Percentiles rank a stretch among this genome's conserved stretches.
Evolutionary conservation across 2,329 filamentous ascomycete species (phyloP).

Genomic region (Nannizzia gypsea): DNA sequence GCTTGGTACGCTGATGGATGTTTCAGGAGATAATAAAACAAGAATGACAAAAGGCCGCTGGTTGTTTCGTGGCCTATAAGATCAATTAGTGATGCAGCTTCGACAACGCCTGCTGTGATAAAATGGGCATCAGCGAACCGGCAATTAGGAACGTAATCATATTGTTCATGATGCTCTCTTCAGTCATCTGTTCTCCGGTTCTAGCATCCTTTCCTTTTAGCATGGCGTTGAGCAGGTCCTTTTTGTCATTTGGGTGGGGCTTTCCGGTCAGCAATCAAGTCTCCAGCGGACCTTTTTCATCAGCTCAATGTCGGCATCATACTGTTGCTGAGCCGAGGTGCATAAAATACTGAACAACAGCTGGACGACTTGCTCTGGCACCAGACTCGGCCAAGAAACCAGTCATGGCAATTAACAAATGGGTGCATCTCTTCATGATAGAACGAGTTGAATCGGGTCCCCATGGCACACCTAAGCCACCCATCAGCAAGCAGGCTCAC

Average conservation of each 20-base stretch:
- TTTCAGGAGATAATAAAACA: not conserved
- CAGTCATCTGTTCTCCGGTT: not conserved
- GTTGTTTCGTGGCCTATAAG: not conserved
- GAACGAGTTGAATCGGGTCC: not conserved
- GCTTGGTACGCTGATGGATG: slow-evolving; percentile 1
- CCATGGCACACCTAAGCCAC: not conserved
- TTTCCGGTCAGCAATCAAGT: not conserved
- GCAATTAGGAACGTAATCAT: slow-evolving; percentile 1
- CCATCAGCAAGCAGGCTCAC: not conserved
- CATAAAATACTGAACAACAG: slow-evolving; percentile 1
- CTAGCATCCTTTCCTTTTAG: not conserved
- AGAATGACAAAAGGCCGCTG: not conserved
- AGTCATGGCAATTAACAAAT: not conserved
- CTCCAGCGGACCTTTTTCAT: not conserved
- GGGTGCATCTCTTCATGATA: slow-evolving; percentile 3
- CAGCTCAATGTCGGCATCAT: slow-evolving; percentile 1
- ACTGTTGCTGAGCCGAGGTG: not conserved
- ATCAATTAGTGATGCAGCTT: not conserved
- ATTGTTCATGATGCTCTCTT: slow-evolving; percentile 2
- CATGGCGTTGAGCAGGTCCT: slow-evolving; percentile 1
- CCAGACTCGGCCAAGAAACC: not conserved
- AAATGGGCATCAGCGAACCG: not conserved
- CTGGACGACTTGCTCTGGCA: not conserved
- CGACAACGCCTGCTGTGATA: not conserved
- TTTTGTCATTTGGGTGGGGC: not conserved